These are phyloP conservation scores for Haematococcus sp. DNA, from an alignment of 139 green algal species.

Conservation along the genomic window DNA sequence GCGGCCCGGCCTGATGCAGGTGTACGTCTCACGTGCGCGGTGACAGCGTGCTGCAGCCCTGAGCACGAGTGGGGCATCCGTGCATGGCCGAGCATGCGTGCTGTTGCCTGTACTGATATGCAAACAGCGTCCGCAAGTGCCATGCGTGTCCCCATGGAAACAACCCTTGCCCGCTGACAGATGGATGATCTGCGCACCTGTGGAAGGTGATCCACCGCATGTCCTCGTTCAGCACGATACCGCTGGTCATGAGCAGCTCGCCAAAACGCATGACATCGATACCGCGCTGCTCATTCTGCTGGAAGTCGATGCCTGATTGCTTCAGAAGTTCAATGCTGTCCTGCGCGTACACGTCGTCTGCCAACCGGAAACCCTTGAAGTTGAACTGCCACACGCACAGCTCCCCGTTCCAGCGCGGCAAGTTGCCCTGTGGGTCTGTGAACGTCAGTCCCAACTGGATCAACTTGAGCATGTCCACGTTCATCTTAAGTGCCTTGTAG, in stretches of 20 bases:
- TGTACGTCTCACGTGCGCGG: no score
- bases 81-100: no score
- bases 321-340: constrained; percentile 98
- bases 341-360: constrained; percentile 94
- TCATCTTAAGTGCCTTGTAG: constrained; percentile 88
- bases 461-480: constrained; percentile 99
- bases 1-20: no score
- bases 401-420: constrained; percentile 81
- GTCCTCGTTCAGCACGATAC: constrained; percentile 95
- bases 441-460: constrained; percentile 99
- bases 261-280: constrained; percentile 95
- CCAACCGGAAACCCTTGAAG: constrained; percentile 92
- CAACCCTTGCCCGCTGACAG: background rate
- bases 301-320: constrained; percentile 96
- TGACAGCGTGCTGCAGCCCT: no score
- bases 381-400: constrained; percentile 99
- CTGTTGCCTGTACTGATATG: no score
- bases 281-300: constrained; percentile 75
- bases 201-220: constrained; percentile 66
- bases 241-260: constrained; percentile 94
- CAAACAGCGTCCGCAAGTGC: no score
- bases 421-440: constrained; percentile 84
- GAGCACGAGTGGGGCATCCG: no score
- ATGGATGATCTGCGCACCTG: constrained; percentile 5
- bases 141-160: background rate